These are phyloP conservation scores for Tilletia indica DNA, from an alignment of 1,284 basidiomycete species.

Conservation along the genomic window DNA sequence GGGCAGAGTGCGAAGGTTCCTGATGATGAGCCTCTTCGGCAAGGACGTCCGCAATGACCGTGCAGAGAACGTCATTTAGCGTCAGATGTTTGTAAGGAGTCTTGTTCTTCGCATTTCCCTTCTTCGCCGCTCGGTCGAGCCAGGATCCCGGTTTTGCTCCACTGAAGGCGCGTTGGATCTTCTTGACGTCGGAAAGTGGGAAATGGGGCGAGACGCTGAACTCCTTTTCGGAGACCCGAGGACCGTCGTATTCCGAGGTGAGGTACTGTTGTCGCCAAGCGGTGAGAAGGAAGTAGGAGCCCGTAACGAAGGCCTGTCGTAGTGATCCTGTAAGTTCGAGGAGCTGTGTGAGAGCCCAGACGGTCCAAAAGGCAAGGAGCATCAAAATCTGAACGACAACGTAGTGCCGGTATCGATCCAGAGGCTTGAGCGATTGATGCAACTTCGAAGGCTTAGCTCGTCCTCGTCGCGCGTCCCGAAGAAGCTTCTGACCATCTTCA, in stretches of 20 bases:
- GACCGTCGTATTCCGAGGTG: slow-evolving; percentile 35
- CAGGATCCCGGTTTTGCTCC: slow-evolving; percentile 40
- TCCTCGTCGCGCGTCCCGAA: slow-evolving; percentile 41
- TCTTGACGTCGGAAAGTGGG: slow-evolving; percentile 45
- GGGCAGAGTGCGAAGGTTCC: not conserved
- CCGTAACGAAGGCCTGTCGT: slow-evolving; percentile 29
- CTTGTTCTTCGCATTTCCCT: slow-evolving; percentile 25
- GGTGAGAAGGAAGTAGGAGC: slow-evolving; percentile 37
- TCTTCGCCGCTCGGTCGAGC: slow-evolving; percentile 31
- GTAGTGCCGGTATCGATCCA: slow-evolving; percentile 37
- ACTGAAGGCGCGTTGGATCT: slow-evolving; percentile 50
- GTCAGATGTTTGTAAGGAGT: slow-evolving; percentile 40
- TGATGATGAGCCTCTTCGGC: slow-evolving; percentile 36
- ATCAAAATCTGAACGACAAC: slow-evolving; percentile 37
- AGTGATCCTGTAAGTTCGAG: slow-evolving; percentile 33
- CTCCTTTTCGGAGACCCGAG: slow-evolving; percentile 37
- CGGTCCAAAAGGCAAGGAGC: slow-evolving; percentile 42
- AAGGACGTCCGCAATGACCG: slow-evolving; percentile 47
- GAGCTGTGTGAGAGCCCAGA: slow-evolving; percentile 24
- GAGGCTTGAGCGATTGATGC: slow-evolving; percentile 42
- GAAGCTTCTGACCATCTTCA: slow-evolving; percentile 33
- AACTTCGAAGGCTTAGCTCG: slow-evolving; percentile 42
- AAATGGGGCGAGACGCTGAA: slow-evolving; percentile 32
- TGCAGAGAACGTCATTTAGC: slow-evolving; percentile 51
- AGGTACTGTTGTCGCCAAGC: slow-evolving; percentile 44